A percentile compares a stretch with the other conserved stretches of the same genome.
These are phyloP conservation scores for Penicillium sp. DNA, from an alignment of 2,329 filamentous ascomycete species.

Conservation along the genomic window DNA sequence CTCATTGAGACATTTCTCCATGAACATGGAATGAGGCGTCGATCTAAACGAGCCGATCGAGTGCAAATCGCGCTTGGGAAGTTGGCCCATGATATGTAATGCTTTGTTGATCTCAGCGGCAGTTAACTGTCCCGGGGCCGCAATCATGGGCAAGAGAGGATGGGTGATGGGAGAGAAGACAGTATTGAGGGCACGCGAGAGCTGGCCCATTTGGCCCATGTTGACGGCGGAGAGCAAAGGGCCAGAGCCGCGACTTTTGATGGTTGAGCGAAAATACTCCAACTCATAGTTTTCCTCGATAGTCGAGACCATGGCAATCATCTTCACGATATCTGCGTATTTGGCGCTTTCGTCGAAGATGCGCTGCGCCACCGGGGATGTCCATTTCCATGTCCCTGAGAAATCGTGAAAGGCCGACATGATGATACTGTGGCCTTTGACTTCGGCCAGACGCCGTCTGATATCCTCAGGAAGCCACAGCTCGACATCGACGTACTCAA, in stretches of 20 bases:
- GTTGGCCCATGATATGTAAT: slow-evolving; percentile 70
- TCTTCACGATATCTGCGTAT: slow-evolving; percentile 83
- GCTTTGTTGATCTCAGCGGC: slow-evolving; percentile 80
- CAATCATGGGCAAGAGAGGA: slow-evolving; percentile 74
- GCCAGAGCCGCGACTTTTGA: slow-evolving; percentile 62
- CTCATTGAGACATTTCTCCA: slow-evolving; percentile 77
- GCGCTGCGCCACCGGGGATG: slow-evolving; percentile 64
- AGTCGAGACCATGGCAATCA: slow-evolving; percentile 78
- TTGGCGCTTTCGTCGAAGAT: slow-evolving; percentile 67
- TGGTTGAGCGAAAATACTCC: slow-evolving; percentile 77
- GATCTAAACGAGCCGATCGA: slow-evolving; percentile 69
- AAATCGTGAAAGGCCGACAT: slow-evolving; percentile 93
- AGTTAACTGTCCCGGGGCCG: slow-evolving; percentile 79
- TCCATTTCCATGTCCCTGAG: slow-evolving; percentile 78
- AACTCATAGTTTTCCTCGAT: slow-evolving; percentile 86
- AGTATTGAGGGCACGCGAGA: slow-evolving; percentile 77
- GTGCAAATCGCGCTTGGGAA: slow-evolving; percentile 75
- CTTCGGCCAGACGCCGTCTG: slow-evolving; percentile 61
- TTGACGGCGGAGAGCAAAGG: slow-evolving; percentile 79
- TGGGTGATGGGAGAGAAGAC: slow-evolving; percentile 87
- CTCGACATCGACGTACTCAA: slow-evolving; percentile 86
- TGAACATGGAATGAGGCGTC: slow-evolving; percentile 77
- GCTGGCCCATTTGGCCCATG: slow-evolving; percentile 80
- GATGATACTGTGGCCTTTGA: slow-evolving; percentile 73
- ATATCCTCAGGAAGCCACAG: slow-evolving; percentile 78